A percentile compares a stretch with the other conserved stretches of the same genome.
Conservation (phyloP, 306 rosid genomes). For the Prunus mongolica region DNA sequence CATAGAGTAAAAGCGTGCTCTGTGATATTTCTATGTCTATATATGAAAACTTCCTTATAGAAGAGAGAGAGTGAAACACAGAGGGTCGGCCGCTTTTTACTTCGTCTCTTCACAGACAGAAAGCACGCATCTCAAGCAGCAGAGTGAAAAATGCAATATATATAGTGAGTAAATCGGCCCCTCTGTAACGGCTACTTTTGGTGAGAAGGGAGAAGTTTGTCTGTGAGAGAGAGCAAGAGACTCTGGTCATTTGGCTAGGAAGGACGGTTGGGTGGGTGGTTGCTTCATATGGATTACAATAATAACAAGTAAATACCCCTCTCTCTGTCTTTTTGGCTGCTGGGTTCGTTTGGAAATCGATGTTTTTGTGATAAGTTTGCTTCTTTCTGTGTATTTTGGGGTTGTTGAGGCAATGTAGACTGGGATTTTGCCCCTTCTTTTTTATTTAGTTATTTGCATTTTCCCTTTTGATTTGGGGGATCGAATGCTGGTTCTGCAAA, state of each 20-base stretch:
- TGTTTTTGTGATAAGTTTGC: conserved; percentile 4
- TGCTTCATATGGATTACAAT: conserved; percentile 38
- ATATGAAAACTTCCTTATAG: conserved; percentile 5
- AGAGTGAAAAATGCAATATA: conserved; percentile 7
- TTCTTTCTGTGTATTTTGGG: not conserved
- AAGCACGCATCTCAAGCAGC: conserved; percentile 38
- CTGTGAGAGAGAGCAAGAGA: not conserved
- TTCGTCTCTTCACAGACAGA: conserved; percentile 23
- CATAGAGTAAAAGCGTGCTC: not conserved
- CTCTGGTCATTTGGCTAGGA: conserved; percentile 6
- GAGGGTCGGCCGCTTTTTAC: conserved; percentile 36
- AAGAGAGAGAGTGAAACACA: not conserved
- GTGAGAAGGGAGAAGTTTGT: not conserved
- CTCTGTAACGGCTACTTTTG: conserved; percentile 47
- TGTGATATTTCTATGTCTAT: not conserved
- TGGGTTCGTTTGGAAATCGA: conserved; percentile 24
- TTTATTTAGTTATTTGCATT: not conserved
- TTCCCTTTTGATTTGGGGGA: not conserved
- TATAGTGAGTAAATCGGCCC: conserved; percentile 21
- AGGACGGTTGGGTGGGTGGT: conserved; percentile 8
- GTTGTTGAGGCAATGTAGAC: conserved; percentile 6
- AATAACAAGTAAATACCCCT: conserved; percentile 49
- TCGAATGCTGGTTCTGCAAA: conserved; percentile 16
- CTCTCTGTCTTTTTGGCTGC: conserved; percentile 9
- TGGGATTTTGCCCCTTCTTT: not conserved